Evolutionary conservation across 225 moss, liverwort and hornwort genomes (phyloP), one percentile per base, ranked within the genome.

Genomic region (Climacium dendroides): DNA sequence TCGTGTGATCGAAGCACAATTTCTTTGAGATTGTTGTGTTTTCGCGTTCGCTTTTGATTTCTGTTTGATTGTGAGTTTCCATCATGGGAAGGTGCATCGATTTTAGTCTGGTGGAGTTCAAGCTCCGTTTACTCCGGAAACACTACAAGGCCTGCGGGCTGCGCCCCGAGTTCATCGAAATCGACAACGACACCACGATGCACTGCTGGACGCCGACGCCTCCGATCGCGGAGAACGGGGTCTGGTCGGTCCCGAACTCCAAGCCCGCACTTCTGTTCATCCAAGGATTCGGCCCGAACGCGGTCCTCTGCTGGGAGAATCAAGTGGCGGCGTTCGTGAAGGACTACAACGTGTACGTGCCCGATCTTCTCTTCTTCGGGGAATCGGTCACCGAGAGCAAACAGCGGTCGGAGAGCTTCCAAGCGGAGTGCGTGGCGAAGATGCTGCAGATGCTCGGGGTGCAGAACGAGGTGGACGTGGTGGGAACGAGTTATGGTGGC

Each of bases 401-500:
- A n/a, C 88, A 92, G 29, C 79, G 97, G 20, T 90, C 94, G 37
- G 97, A 97, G 83, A 72, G 85, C 5, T 97, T 97, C 72, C 97
- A 97, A 80, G 97, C 97, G 15, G 95, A 97, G 60, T 95, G 97
- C 79, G 77, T 94, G 7, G 85, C 74, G 6, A 92, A 90, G 81
- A 91, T 91, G 94, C 78, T 94, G 87, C 92, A 91, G 89, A 70
- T 89, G 80, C 92, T 94, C 7, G 94, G 92, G 5, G 94, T 94
- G 29, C 91, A 91, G 52, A 92, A 96, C 62, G 94, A 91, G 87
- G 90, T 95, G 57, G 92, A 95, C 75, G 94, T 96, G 15, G 93
- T 97, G n/a, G 97, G 96, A 41, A 91, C 94, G 28, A 95, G 96
- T 88, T 96, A 97, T 63, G 97, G 97, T 62, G 96, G 95, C 32